A percentile compares a stretch with the other conserved stretches of the same genome.
phyloP scores from a whole-genome alignment of 345 rosid species.

The Dipteronia sinensis region DNA sequence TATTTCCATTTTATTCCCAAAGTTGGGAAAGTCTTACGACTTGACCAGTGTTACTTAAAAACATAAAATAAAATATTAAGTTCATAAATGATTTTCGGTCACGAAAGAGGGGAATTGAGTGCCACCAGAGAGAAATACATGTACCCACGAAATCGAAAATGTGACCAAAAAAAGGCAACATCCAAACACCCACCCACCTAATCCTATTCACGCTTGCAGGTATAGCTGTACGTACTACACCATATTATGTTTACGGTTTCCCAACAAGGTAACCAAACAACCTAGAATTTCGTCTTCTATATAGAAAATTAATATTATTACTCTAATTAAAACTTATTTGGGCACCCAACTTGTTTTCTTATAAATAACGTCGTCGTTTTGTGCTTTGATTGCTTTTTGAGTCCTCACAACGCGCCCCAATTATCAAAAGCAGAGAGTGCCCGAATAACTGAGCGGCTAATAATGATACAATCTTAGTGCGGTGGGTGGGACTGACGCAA shows the following conservation, averaged over 20 bases:
- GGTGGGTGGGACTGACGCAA: slow-evolving; percentile 71
- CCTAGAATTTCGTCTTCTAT: slow-evolving; percentile 16
- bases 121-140: neutral
- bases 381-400: too few species aligned
- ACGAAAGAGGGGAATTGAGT: neutral
- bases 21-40: too few species aligned
- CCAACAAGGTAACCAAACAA: slow-evolving; percentile 24
- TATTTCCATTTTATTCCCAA: too few species aligned
- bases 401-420: neutral
- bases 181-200: neutral
- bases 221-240: neutral
- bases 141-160: neutral
- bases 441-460: slow-evolving; percentile 28
- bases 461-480: slow-evolving; percentile 77
- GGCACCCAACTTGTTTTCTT: slow-evolving; percentile 10
- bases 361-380: too few species aligned
- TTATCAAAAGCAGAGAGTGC: slow-evolving; percentile 20
- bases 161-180: slow-evolving; percentile 19
- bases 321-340: neutral
- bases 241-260: slow-evolving; percentile 26
- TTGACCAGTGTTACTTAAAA: too few species aligned
- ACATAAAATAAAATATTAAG: too few species aligned
- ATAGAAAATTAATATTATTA: neutral
- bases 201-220: slow-evolving; percentile 16
- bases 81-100: neutral